A percentile compares a stretch with the other conserved stretches of the same genome.
phyloP scores from a whole-genome alignment of 2,329 filamentous ascomycete genomes.

The Zymoseptoria tritici region DNA sequence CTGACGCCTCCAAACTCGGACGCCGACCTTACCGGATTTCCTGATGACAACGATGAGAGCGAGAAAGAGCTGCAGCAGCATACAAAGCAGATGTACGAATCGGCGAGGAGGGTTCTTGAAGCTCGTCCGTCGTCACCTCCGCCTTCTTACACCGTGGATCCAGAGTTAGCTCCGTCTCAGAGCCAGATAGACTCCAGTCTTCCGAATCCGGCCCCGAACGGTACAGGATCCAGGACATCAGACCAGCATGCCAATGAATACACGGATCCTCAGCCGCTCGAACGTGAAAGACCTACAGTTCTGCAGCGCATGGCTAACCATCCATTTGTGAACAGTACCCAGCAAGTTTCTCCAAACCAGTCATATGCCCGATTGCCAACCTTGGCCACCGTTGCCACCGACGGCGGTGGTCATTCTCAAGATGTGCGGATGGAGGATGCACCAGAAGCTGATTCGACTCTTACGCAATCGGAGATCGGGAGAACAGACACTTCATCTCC shows the following conservation, averaged over 20 bases:
- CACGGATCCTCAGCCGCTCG: slow-evolving; percentile 16
- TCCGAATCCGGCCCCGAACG: neutral
- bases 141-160: slow-evolving; percentile 17
- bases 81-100: slow-evolving; percentile 4
- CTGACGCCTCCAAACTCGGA: slow-evolving; percentile 17
- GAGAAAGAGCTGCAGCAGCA: slow-evolving; percentile 1
- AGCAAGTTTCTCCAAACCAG: slow-evolving; percentile 20
- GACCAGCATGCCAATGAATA: slow-evolving; percentile 16
- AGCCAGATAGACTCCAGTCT: slow-evolving; percentile 3
- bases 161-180: slow-evolving; percentile 17
- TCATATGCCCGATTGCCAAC: neutral
- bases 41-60: slow-evolving; percentile 5
- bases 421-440: neutral
- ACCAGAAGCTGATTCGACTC: neutral
- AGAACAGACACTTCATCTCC: neutral
- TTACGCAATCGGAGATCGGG: neutral
- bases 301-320: slow-evolving; percentile 25
- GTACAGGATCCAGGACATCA: slow-evolving; percentile 10
- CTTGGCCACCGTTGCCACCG: neutral
- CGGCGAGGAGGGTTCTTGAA: slow-evolving; percentile 21
- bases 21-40: slow-evolving; percentile 9
- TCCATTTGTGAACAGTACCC: slow-evolving; percentile 38
- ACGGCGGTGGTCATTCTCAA: slow-evolving; percentile 9
- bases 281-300: neutral
- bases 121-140: slow-evolving; percentile 30